A percentile compares a stretch with the other conserved stretches of the same genome.
Conservation (phyloP, 352 stramenopile species). For the Phytophthora ohioensis region DNA sequence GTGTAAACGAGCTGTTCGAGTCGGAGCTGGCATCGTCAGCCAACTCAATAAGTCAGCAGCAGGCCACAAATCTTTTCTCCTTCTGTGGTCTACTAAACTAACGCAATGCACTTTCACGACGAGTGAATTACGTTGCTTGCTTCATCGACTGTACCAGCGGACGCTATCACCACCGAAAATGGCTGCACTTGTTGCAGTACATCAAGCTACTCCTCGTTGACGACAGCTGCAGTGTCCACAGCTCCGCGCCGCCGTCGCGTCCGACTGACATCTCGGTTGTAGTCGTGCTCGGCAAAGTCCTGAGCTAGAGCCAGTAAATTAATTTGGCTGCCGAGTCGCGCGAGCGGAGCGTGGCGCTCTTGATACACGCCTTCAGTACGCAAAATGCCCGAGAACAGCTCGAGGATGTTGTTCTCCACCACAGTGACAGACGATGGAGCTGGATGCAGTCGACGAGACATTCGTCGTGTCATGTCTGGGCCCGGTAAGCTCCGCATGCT, state of each 20-base stretch:
- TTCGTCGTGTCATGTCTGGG: constrained; percentile 1
- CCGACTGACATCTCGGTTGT: constrained; percentile 33
- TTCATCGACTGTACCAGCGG: no score
- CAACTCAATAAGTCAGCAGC: no score
- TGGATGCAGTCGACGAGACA: constrained; percentile 50
- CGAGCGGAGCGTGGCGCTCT: constrained; percentile 59
- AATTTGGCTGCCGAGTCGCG: constrained; percentile 64
- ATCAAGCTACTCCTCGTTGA: not conserved
- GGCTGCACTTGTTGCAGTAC: not conserved
- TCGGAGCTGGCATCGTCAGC: no score
- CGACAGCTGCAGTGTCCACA: constrained; percentile 23
- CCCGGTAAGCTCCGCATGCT: constrained; percentile 33
- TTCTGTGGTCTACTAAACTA: no score
- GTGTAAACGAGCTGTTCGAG: no score
- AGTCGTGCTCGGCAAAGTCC: constrained; percentile 31
- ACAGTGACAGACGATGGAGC: constrained; percentile 47
- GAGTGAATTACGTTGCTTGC: no score
- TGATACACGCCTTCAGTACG: constrained; percentile 68
- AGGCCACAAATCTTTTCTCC: no score
- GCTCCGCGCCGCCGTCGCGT: constrained; percentile 24
- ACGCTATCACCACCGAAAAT: not conserved
- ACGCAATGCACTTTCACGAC: no score
- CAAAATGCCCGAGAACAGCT: constrained; percentile 69
- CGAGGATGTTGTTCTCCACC: constrained; percentile 70
- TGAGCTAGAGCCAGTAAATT: constrained; percentile 51